Evolutionary conservation across 2,329 filamentous ascomycete species (phyloP).

Genomic region (Clonostachys byssicola): DNA sequence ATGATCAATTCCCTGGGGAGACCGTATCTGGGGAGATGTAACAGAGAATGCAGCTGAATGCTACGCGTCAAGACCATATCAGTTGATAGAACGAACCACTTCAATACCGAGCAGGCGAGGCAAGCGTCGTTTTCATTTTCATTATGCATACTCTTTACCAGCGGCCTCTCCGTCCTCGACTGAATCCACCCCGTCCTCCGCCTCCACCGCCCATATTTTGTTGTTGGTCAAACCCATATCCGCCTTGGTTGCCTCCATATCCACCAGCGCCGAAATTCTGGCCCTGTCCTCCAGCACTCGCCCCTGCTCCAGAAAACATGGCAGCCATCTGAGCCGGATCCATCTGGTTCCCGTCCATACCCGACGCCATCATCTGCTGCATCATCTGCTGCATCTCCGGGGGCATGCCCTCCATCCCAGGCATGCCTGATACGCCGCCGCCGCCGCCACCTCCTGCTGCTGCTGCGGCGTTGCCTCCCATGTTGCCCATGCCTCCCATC

Average conservation of each 20-base stretch:
- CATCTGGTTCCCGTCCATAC: conserved; percentile 65
- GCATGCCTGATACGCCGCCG: conserved; percentile 30
- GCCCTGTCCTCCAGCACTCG: conserved; percentile 35
- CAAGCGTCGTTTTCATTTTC: no score
- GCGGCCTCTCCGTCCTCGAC: conserved; percentile 18
- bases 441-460: conserved; percentile 19
- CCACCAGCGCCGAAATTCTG: conserved; percentile 43
- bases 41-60: no score
- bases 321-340: conserved; percentile 52
- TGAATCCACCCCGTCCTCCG: conserved; percentile 23
- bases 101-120: no score
- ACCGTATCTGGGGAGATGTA: no score
- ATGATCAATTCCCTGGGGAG: no score
- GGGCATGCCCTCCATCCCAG: conserved; percentile 59
- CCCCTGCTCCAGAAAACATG: conserved; percentile 58
- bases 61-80: no score
- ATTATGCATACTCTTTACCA: no score
- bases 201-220: conserved; percentile 36
- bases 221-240: conserved; percentile 42
- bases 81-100: no score
- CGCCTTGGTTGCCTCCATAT: conserved; percentile 48
- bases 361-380: conserved; percentile 65
- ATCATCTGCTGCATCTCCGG: conserved; percentile 65
- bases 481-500: conserved; percentile 46
- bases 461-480: conserved; percentile 19